Evolutionary conservation across 1,284 basidiomycete species (phyloP).

Genomic region (Ganoderma leucocontextum): DNA sequence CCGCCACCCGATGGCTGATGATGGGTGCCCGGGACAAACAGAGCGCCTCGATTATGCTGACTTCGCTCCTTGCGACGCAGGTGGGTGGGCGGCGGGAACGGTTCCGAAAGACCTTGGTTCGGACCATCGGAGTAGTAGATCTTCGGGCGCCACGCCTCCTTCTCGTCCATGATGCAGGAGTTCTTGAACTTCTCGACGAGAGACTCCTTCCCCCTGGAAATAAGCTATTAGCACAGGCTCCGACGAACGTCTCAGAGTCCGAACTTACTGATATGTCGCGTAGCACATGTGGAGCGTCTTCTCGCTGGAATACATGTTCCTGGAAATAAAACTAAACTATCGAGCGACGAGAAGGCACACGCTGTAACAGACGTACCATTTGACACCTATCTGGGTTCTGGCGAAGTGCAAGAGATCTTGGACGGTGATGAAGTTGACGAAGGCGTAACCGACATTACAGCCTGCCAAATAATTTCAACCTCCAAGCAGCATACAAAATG

Average conservation of each 20-base stretch:
- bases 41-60: constrained; percentile 73
- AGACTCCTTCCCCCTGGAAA: constrained; percentile 80
- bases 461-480: constrained; percentile 48
- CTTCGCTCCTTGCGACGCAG: constrained; percentile 79
- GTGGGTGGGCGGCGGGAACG: constrained; percentile 83
- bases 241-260: neutral
- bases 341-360: neutral
- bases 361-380: constrained; percentile 60
- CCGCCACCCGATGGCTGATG: constrained; percentile 30
- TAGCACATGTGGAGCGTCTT: constrained; percentile 89
- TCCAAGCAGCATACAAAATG: constrained; percentile 12
- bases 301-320: constrained; percentile 90
- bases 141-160: constrained; percentile 82
- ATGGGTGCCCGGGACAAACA: constrained; percentile 53
- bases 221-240: neutral
- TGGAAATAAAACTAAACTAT: constrained; percentile 55
- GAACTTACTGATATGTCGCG: constrained; percentile 82
- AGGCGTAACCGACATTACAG: constrained; percentile 88
- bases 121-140: constrained; percentile 84
- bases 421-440: constrained; percentile 86
- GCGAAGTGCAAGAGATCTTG: constrained; percentile 81
- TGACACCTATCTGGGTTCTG: constrained; percentile 73
- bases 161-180: constrained; percentile 85
- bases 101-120: constrained; percentile 76
- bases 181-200: constrained; percentile 89